Conservation (phyloP, 352 stramenopile genomes). For the Phytopythium cucurbitacearum region DNA sequence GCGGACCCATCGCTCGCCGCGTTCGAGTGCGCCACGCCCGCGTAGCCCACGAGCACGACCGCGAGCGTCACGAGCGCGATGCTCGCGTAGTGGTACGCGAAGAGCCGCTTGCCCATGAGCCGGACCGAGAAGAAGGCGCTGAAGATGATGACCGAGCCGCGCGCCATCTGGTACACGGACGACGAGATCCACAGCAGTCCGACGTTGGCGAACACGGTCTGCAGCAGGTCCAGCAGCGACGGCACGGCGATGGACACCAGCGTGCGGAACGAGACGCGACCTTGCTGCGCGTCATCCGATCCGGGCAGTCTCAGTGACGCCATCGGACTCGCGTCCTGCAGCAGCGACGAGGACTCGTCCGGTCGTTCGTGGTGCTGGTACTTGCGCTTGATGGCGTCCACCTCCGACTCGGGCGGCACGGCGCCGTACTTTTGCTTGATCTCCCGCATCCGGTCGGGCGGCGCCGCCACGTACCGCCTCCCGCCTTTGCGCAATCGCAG, state of each 20-base stretch:
- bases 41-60: constrained; percentile 67
- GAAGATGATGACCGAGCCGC: constrained; percentile 90
- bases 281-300: constrained; percentile 13
- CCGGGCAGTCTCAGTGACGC: constrained; percentile 9
- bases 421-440: constrained; percentile 43
- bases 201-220: constrained; percentile 86
- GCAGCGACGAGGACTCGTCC: constrained; percentile 28
- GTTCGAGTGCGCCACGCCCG: constrained; percentile 34
- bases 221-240: constrained; percentile 74
- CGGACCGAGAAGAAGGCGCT: constrained; percentile 81
- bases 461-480: constrained; percentile 52
- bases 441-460: constrained; percentile 17
- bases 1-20: constrained; percentile 3
- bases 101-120: constrained; percentile 80
- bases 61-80: constrained; percentile 74
- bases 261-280: constrained; percentile 41
- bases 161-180: constrained; percentile 89
- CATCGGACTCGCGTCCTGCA: constrained; percentile 7
- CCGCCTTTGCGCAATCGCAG: constrained; percentile 59
- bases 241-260: constrained; percentile 60
- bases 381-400: constrained; percentile 36
- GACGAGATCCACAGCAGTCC: constrained; percentile 86
- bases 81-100: constrained; percentile 83
- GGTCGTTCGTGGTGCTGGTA: constrained; percentile 9
- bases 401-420: constrained; percentile 35